Evolutionary conservation across 2,329 filamentous ascomycete species (phyloP).

Genomic region (Capronia coronata): DNA sequence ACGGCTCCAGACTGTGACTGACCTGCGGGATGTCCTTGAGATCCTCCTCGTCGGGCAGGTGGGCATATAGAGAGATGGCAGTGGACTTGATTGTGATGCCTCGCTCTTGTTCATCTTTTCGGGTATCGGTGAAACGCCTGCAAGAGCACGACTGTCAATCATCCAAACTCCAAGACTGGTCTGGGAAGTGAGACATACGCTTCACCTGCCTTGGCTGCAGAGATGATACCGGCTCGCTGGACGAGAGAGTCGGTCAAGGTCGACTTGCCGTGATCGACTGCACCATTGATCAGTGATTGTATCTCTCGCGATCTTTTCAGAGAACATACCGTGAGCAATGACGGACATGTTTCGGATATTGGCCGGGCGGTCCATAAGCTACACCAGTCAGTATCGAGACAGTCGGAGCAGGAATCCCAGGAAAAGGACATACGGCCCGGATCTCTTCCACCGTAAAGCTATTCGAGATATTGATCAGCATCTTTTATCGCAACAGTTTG

Average conservation of each 20-base stretch:
- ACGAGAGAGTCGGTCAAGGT: slow-evolving; percentile 99
- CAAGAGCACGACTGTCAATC: background rate
- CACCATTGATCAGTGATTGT: slow-evolving; percentile 7
- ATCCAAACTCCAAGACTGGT: slow-evolving; percentile 7
- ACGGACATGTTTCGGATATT: slow-evolving; percentile 96
- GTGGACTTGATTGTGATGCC: slow-evolving; percentile 99
- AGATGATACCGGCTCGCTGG: slow-evolving; percentile 99
- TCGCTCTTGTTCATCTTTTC: slow-evolving; percentile 97
- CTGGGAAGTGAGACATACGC: slow-evolving; percentile 42
- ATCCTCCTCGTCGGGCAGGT: slow-evolving; percentile 73
- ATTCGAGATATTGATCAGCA: slow-evolving; percentile 36
- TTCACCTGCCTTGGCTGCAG: slow-evolving; percentile 92
- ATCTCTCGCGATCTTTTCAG: background rate
- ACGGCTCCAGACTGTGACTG: background rate
- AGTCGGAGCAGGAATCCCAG: slow-evolving; percentile 24
- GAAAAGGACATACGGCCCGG: slow-evolving; percentile 34
- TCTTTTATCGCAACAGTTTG: background rate
- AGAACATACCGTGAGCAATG: slow-evolving; percentile 79
- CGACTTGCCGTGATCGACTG: slow-evolving; percentile 98
- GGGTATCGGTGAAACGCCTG: slow-evolving; percentile 85
- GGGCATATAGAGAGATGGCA: slow-evolving; percentile 94
- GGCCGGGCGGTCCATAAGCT: slow-evolving; percentile 46
- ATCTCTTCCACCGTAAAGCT: slow-evolving; percentile 97
- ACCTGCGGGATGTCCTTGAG: slow-evolving; percentile 81
- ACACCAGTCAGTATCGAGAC: slow-evolving; percentile 36